A percentile compares a stretch with the other conserved stretches of the same genome.
These are phyloP conservation scores for Austroboletus rostrupii DNA, from an alignment of 1,284 basidiomycete genomes.

Conservation along the genomic window DNA sequence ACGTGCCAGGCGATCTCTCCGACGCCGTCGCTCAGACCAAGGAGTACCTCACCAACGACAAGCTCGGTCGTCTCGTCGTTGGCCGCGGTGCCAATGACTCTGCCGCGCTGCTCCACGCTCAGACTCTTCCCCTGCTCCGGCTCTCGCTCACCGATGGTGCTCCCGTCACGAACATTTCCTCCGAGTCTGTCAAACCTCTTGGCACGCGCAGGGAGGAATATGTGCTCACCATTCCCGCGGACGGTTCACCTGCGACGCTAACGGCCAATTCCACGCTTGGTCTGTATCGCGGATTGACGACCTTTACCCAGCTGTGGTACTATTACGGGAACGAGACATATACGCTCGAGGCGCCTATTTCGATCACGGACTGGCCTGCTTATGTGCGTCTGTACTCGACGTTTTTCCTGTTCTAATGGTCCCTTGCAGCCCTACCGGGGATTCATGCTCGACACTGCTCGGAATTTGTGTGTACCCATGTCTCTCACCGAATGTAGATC, in stretches of 20 bases:
- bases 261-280: slow-evolving; percentile 73
- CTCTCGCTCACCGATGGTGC: no score
- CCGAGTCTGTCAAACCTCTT: slow-evolving; percentile 53
- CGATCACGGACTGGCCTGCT: slow-evolving; percentile 60
- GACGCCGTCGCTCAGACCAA: no score
- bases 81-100: no score
- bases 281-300: slow-evolving; percentile 76
- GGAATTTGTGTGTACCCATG: slow-evolving; percentile 47
- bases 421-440: slow-evolving; percentile 66
- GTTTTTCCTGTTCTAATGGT: slow-evolving; percentile 1
- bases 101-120: no score
- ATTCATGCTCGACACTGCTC: slow-evolving; percentile 76
- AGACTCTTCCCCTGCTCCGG: no score
- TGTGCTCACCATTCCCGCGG: slow-evolving; percentile 54
- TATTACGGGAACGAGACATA: slow-evolving; percentile 48
- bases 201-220: slow-evolving; percentile 66
- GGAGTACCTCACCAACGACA: no score
- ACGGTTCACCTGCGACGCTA: slow-evolving; percentile 59
- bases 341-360: slow-evolving; percentile 54
- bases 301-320: slow-evolving; percentile 80
- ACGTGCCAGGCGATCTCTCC: no score
- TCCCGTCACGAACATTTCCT: slow-evolving; percentile 42
- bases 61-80: no score
- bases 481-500: no score
- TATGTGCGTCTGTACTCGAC: slow-evolving; percentile 44